These are phyloP conservation scores for Botrytis tulipae DNA, from an alignment of 2,329 filamentous ascomycete species.

Conservation along the genomic window DNA sequence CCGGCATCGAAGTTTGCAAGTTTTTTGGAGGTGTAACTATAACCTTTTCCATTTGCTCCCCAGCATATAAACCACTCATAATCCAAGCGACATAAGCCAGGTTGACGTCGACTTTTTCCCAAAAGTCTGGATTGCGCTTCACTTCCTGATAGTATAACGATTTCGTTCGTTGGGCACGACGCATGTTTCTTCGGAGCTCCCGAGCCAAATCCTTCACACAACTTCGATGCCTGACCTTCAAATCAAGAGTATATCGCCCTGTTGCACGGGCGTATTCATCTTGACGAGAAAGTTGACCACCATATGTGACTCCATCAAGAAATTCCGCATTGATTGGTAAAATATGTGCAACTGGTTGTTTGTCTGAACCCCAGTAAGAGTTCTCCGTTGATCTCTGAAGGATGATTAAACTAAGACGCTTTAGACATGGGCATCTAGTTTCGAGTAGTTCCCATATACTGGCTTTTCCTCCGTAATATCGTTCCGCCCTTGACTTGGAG, in stretches of 20 bases:
- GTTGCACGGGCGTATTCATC: not conserved
- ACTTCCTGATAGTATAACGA: not conserved
- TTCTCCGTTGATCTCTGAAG: not conserved
- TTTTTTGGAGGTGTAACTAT: not conserved
- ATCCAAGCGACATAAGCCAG: not conserved
- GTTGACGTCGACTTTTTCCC: not conserved
- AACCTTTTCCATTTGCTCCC: not conserved
- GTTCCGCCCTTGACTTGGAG: accelerated
- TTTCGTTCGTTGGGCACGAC: not conserved
- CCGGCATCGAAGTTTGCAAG: not conserved
- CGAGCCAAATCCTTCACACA: not conserved
- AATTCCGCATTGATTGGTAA: not conserved
- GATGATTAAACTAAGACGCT: not conserved
- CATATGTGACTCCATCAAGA: not conserved
- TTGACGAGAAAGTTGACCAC: too few species aligned
- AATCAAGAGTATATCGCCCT: not conserved
- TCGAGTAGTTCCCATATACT: not conserved
- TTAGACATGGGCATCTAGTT: not conserved
- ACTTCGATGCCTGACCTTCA: not conserved
- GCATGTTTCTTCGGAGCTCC: not conserved
- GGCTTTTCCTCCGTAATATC: not conserved
- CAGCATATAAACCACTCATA: not conserved
- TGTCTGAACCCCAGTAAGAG: accelerated
- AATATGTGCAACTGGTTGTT: not conserved
- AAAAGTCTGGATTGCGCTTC: not conserved